Evolutionary conservation across 2,329 filamentous ascomycete species (phyloP).

Genomic region (Sporothrix luriei): DNA sequence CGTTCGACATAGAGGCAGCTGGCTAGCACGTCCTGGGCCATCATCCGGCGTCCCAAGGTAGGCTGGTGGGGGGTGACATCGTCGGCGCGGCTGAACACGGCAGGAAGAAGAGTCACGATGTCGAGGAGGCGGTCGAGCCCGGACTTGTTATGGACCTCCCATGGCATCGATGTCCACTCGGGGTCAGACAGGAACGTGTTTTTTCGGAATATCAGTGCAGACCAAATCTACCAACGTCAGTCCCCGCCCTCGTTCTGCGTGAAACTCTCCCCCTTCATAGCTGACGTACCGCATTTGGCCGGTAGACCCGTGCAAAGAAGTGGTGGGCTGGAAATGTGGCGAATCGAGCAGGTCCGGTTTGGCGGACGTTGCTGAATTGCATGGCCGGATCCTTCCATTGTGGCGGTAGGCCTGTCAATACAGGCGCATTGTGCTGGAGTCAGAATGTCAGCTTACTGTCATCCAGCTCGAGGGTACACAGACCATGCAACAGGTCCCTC

Average conservation of each 20-base stretch:
- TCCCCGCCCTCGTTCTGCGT: slow-evolving; percentile 10
- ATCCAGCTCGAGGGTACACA: background rate
- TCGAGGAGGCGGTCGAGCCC: slow-evolving; percentile 57
- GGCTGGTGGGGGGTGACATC: slow-evolving; percentile 46
- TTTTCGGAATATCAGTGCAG: slow-evolving; percentile 54
- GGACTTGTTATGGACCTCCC: slow-evolving; percentile 56
- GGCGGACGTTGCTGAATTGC: slow-evolving; percentile 45
- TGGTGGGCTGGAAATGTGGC: slow-evolving; percentile 59
- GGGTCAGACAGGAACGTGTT: slow-evolving; percentile 54
- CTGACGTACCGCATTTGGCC: slow-evolving; percentile 54
- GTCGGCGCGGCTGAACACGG: slow-evolving; percentile 52
- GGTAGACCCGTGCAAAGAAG: slow-evolving; percentile 59
- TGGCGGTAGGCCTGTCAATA: slow-evolving; percentile 42
- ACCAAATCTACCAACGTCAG: slow-evolving; percentile 45
- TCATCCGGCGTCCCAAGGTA: slow-evolving; percentile 48
- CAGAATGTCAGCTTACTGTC: slow-evolving; percentile 16
- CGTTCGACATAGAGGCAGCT: slow-evolving; percentile 53
- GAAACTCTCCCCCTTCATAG: background rate
- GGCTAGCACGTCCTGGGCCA: slow-evolving; percentile 53
- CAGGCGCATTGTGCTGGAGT: slow-evolving; percentile 51
- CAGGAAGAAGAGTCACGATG: slow-evolving; percentile 51
- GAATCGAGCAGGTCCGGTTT: slow-evolving; percentile 52
- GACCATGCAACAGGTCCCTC: background rate
- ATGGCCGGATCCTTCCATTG: slow-evolving; percentile 46
- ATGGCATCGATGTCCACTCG: slow-evolving; percentile 57